A percentile compares a stretch with the other conserved stretches of the same genome.
These are phyloP conservation scores for Chalciporus pseudorubinellus DNA, from an alignment of 768 basidiomycete genomes.

Conservation along the genomic window DNA sequence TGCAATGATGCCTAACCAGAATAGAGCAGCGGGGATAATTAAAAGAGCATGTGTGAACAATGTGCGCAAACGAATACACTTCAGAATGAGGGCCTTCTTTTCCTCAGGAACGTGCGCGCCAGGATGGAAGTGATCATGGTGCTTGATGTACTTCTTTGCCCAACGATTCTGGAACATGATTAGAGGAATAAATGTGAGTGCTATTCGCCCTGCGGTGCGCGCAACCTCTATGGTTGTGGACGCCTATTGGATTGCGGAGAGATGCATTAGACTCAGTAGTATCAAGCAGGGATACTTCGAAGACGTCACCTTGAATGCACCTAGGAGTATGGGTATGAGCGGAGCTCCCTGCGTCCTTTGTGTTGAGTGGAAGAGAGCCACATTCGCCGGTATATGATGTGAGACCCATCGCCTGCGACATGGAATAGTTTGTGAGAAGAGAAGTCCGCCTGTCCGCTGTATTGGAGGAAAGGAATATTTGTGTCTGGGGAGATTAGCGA, in stretches of 20 bases:
- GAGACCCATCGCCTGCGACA: conserved; percentile 4
- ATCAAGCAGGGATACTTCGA: not conserved
- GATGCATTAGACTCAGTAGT: not conserved
- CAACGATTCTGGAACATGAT: conserved; percentile 58
- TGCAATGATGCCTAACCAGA: conserved; percentile 69
- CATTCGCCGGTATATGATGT: not conserved
- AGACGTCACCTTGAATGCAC: conserved; percentile 55
- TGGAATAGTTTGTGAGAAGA: conserved; percentile 5
- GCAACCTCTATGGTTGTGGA: conserved; percentile 73
- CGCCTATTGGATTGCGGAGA: conserved; percentile 42
- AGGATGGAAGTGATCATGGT: conserved; percentile 33
- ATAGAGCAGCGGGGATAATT: conserved; percentile 56
- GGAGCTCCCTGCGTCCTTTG: conserved; percentile 33
- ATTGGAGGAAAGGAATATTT: not conserved
- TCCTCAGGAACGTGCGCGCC: conserved; percentile 52
- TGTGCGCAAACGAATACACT: conserved; percentile 48
- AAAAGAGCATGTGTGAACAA: conserved; percentile 53
- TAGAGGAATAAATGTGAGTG: conserved; percentile 72
- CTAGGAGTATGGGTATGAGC: conserved; percentile 54
- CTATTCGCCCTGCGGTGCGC: conserved; percentile 66
- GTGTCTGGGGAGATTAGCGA: not conserved
- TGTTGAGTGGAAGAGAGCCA: conserved; percentile 43
- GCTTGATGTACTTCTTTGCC: conserved; percentile 49
- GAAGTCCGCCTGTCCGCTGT: conserved; percentile 3
- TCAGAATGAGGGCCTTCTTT: conserved; percentile 46